phyloP scores from a whole-genome alignment of 257 asterid species.

The Gynochthodes officinalis region DNA sequence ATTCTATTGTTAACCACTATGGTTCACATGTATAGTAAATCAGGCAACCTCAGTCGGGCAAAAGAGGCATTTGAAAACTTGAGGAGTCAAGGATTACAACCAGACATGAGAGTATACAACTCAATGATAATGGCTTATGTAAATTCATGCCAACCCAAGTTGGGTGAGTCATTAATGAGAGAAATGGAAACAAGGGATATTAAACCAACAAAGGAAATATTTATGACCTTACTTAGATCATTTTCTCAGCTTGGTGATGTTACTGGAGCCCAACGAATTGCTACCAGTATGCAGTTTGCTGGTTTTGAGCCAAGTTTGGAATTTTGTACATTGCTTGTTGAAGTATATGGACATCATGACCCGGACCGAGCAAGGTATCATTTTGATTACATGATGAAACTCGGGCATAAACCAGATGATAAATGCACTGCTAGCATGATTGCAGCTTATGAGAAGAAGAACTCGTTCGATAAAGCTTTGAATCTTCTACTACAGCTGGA shows the following conservation, averaged over 20 bases:
- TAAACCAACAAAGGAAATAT: constrained; percentile 54
- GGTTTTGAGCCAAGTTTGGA: constrained; percentile 48
- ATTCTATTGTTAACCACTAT: constrained; percentile 41
- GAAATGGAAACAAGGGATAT: constrained; percentile 58
- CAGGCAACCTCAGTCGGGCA: constrained; percentile 59
- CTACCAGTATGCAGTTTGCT: constrained; percentile 44
- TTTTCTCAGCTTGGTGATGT: constrained; percentile 40
- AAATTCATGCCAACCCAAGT: constrained; percentile 48
- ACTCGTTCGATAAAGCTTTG: constrained; percentile 59
- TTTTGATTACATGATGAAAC: constrained; percentile 51
- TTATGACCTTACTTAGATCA: constrained; percentile 61
- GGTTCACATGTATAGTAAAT: constrained; percentile 63
- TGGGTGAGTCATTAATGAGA: constrained; percentile 39
- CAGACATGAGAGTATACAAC: constrained; percentile 49
- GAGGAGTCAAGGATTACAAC: constrained; percentile 52
- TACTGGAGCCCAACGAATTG: constrained; percentile 40
- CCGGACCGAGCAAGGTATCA: constrained; percentile 36
- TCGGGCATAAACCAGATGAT: constrained; percentile 80
- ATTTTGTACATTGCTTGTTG: constrained; percentile 52
- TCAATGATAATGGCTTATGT: constrained; percentile 70
- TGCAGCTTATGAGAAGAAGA: constrained; percentile 52
- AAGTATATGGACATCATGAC: constrained; percentile 46
- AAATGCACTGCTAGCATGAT: constrained; percentile 62
- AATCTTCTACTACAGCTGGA: constrained; percentile 62
- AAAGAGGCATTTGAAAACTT: constrained; percentile 47